Evolutionary conservation across 2,329 filamentous ascomycete genomes (phyloP), one percentile per base, ranked within the genome.

Genomic region (Xylaria sp.): DNA sequence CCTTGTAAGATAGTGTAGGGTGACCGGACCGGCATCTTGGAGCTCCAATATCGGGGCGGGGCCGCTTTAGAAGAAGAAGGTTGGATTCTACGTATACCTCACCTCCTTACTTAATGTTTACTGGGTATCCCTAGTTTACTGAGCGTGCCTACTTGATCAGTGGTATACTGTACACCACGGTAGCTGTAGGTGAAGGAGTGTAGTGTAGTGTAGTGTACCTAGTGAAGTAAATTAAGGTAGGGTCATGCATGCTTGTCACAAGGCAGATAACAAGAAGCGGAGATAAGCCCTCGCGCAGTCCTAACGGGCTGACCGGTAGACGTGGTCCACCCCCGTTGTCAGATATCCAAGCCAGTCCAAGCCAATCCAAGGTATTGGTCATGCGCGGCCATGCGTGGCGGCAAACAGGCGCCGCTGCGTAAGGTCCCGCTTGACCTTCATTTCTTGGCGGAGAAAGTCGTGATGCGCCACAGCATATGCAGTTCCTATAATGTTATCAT

Each of bases 161-260:
- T 28, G 28, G 28, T 6, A 28, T 28, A 28, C 28, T 28, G 28
- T 28, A 28, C 28, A 28, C 28, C 3, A 28, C 5, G 3, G 3
- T 28, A 28, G 28, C 46, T 48, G 28, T n/a, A 46, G 56, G 25
- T n/a, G 18, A 25, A 48, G 50, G 12, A 13, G 41, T 41, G 23
- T 39, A 50, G 20, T 60, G 9, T 23, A 50, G 20, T 50, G n/a
- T 52, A 52, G 12, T n/a, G 1, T 46, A 18, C 41, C 3, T n/a
- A n/a, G 23, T 52, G 15, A 6, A 32, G 13, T 52, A 32, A 28
- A 9, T 12, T 37, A 20, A 18, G 23, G 28, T 18, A 32, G 39
- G 56, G 66, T 69, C 69, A 70, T 66, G 63, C 63, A 54, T 23
- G 34, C 44, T 48, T 50, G 69, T 70, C 69, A 71, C 52, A 67